Evolutionary conservation across 2,329 filamentous ascomycete species (phyloP).

Genomic region (Phaeomoniella chlamydospora): DNA sequence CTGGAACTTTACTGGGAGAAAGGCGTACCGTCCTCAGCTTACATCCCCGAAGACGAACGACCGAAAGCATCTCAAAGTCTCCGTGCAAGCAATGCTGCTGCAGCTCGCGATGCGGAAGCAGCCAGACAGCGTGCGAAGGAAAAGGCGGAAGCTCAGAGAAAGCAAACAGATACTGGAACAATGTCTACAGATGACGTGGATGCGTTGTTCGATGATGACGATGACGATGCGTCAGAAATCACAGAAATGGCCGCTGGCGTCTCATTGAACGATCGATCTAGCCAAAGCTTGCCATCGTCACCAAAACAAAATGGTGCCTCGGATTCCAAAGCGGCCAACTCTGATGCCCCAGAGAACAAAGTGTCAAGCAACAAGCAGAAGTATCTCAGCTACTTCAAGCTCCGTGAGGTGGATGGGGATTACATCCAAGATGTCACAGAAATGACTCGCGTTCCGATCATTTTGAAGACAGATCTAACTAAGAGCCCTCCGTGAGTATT

Average conservation of each 20-base stretch:
- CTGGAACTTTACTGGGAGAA: conserved; percentile 99
- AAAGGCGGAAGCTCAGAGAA: conserved; percentile 77
- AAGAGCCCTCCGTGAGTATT: conserved; percentile 96
- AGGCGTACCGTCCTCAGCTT: conserved; percentile 89
- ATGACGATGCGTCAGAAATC: conserved; percentile 73
- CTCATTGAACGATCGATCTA: conserved; percentile 76
- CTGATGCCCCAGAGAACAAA: conserved; percentile 62
- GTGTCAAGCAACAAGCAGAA: conserved; percentile 80
- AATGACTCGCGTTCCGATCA: conserved; percentile 95
- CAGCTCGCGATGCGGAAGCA: conserved; percentile 66
- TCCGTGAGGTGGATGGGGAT: conserved; percentile 84
- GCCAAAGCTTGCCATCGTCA: conserved; percentile 88
- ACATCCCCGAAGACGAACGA: conserved; percentile 91
- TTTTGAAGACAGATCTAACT: conserved; percentile 91
- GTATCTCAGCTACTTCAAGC: conserved; percentile 76
- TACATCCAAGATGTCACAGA: conserved; percentile 97
- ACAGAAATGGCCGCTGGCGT: conserved; percentile 88
- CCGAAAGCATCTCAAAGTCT: conserved; percentile 67
- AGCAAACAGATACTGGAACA: conserved; percentile 87
- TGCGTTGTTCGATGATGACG: conserved; percentile 89
- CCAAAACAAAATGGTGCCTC: conserved; percentile 61
- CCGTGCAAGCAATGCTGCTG: conserved; percentile 59
- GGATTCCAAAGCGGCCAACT: conserved; percentile 74
- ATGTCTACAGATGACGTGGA: conserved; percentile 88
- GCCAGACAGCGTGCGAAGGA: conserved; percentile 71